Evolutionary conservation across 108 stramenopile genomes (phyloP), one percentile per base, ranked within the genome.

Genomic region (Nannochloropsis oceanica): DNA sequence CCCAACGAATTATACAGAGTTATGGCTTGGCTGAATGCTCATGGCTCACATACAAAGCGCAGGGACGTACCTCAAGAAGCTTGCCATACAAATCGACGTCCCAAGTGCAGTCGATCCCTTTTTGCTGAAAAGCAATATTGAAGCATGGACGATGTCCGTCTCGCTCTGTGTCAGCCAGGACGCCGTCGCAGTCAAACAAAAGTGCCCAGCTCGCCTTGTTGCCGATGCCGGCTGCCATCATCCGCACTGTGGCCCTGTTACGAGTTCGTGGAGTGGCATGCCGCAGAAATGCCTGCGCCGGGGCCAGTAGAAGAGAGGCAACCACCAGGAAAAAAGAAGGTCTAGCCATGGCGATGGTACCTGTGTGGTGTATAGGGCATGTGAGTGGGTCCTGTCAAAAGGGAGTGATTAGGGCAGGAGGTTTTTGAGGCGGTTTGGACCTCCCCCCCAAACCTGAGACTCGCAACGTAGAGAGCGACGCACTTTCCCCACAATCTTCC

Each of bases 91-190:
- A 92, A 44, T 95, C 94, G 79, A 93, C 94, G 79, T 89, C 88
- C 96, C 96, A 97, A 50, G 84, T 91, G 43, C 93, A 93, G 43
- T 93, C 88, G 42, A 95, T 85, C 44, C 91, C 92, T 80, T 93
- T 93, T 43, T 92, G 85, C 86, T 85, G 80, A 90, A 97, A 97
- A 43, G 95, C 95, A 13, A 85, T 81, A 85, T 97, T 97, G 91
- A 97, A 97, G 11, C 95, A 93, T 9, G 85, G 89, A 12, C 96
- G 91, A 82, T 97, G 95, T 0, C 94, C 96, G 84, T 97, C 96
- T 9, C 95, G 93, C 87, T 97, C 96, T 0, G 96, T 97, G 83
- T 97, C 96, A 14, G 96, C 96, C 44, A 97, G 86, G 20, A 97
- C 96, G 25, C 96, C 96, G 84, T 97, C 96, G 91, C 95, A 95